Percentiles rank a stretch among this genome's conserved stretches.
phyloP scores from a whole-genome alignment of 306 rosid genomes.

The Pyrus bretschneideri region DNA sequence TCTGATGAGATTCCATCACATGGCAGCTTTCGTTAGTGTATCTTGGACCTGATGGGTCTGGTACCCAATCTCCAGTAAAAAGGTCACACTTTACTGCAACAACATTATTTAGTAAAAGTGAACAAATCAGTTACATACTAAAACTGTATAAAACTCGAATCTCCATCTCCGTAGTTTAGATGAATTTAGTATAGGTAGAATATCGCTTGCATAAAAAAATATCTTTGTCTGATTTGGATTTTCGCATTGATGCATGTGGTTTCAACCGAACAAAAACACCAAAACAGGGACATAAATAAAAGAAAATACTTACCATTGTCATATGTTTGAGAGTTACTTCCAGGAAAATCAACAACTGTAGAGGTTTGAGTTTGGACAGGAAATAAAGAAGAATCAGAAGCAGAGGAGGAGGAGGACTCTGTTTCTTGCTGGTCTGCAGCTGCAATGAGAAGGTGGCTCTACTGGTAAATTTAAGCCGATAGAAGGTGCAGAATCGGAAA shows the following conservation, averaged over 20 bases:
- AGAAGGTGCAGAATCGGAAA: constrained; percentile 17
- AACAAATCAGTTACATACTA: background rate
- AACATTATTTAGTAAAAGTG: background rate
- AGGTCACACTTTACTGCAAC: constrained; percentile 52
- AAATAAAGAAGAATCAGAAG: background rate
- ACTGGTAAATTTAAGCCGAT: background rate
- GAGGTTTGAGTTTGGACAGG: constrained; percentile 10
- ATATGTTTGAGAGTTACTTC: constrained; percentile 3
- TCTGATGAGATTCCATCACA: constrained; percentile 61
- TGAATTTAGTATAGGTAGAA: too few relatives aligned
- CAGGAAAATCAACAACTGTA: constrained; percentile 8
- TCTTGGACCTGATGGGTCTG: constrained; percentile 47
- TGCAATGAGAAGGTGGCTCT: constrained; percentile 6
- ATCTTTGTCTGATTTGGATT: background rate
- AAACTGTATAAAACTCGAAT: too few relatives aligned
- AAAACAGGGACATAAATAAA: background rate
- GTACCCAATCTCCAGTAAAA: constrained; percentile 75
- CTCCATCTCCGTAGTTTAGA: too few relatives aligned
- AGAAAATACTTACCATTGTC: constrained; percentile 20
- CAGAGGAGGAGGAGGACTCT: constrained; percentile 1
- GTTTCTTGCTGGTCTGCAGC: constrained; percentile 4
- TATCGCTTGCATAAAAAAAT: too few relatives aligned
- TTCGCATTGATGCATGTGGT: background rate
- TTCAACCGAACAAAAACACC: background rate
- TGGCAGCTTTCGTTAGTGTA: constrained; percentile 71